These are phyloP conservation scores for Platismatia glauca DNA, from an alignment of 495 filamentous ascomycete species.

Conservation along the genomic window DNA sequence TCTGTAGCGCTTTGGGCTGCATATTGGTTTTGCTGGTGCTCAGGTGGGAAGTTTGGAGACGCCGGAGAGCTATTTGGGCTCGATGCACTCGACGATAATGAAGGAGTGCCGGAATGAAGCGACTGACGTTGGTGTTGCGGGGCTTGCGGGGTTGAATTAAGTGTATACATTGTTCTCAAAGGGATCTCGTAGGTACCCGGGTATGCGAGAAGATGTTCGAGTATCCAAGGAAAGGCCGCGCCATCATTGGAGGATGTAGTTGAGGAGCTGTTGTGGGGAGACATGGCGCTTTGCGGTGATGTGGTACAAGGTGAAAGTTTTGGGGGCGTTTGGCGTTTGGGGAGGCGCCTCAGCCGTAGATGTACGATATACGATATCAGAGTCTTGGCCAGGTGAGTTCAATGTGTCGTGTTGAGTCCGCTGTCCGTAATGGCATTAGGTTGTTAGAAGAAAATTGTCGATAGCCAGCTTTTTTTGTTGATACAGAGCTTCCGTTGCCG, in stretches of 20 bases:
- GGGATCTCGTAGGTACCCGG: slow-evolving; percentile 63
- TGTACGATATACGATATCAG: neutral
- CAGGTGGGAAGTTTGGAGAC: slow-evolving; percentile 28
- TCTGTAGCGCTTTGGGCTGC: slow-evolving; percentile 40
- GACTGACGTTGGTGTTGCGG: slow-evolving; percentile 32
- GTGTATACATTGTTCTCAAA: slow-evolving; percentile 62
- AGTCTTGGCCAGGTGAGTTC: neutral
- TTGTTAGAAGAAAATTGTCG: neutral
- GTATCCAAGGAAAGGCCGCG: slow-evolving; percentile 47
- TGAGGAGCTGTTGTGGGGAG: slow-evolving; percentile 18
- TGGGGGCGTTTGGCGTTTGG: slow-evolving; percentile 1
- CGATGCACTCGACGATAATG: slow-evolving; percentile 31
- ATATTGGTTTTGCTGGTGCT: slow-evolving; percentile 29
- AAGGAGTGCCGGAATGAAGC: slow-evolving; percentile 29
- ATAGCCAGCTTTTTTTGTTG: slow-evolving; percentile 12
- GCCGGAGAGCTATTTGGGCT: slow-evolving; percentile 33
- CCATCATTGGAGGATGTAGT: slow-evolving; percentile 33
- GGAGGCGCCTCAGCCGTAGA: slow-evolving; percentile 1
- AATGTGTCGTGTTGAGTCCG: slow-evolving; percentile 1
- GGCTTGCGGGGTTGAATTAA: slow-evolving; percentile 52
- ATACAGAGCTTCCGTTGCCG: slow-evolving; percentile 13
- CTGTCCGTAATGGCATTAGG: neutral
- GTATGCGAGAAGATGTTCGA: slow-evolving; percentile 61
- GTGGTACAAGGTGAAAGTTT: slow-evolving; percentile 1
- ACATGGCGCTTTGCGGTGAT: slow-evolving; percentile 13